Conservation (phyloP, 2,329 filamentous ascomycete species). For the Cladosporium sp. region DNA sequence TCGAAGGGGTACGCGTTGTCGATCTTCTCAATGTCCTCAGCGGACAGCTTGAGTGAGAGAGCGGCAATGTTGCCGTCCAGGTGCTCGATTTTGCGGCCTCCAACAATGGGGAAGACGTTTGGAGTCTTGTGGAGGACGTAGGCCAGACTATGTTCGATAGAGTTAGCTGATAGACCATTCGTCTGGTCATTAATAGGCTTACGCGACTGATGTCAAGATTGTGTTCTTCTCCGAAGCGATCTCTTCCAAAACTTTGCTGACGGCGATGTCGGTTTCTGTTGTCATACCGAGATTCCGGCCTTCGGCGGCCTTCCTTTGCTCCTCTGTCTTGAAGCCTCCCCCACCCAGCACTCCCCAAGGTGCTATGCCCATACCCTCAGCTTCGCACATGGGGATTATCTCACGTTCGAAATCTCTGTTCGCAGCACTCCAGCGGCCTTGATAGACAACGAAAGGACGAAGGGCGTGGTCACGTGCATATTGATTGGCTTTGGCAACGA, state of each 20-base stretch:
- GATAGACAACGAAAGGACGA: slow-evolving; percentile 64
- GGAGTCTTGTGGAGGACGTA: slow-evolving; percentile 63
- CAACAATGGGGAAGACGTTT: slow-evolving; percentile 70
- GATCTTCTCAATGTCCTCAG: slow-evolving; percentile 59
- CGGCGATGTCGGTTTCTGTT: slow-evolving; percentile 46
- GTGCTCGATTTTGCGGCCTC: slow-evolving; percentile 66
- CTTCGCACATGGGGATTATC: slow-evolving; percentile 55
- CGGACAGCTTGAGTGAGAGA: slow-evolving; percentile 50
- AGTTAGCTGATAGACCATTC: neutral
- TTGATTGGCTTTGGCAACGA: slow-evolving; percentile 28
- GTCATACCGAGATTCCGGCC: slow-evolving; percentile 27
- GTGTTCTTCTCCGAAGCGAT: slow-evolving; percentile 53
- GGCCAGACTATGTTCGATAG: slow-evolving; percentile 42
- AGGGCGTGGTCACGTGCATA: slow-evolving; percentile 61
- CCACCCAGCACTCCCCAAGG: slow-evolving; percentile 42
- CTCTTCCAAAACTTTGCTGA: slow-evolving; percentile 55
- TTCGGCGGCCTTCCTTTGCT: slow-evolving; percentile 37
- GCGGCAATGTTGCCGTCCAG: slow-evolving; percentile 62
- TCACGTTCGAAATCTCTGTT: slow-evolving; percentile 47
- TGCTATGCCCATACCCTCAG: slow-evolving; percentile 45
- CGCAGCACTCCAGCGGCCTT: slow-evolving; percentile 57
- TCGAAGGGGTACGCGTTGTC: slow-evolving; percentile 56
- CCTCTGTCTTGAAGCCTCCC: slow-evolving; percentile 46
- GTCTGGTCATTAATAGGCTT: neutral
- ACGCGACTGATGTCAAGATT: slow-evolving; percentile 44